Percentiles rank a stretch among this genome's conserved stretches.
These are phyloP conservation scores for Trichoderma orchidacearum DNA, from an alignment of 495 filamentous ascomycete genomes.

Conservation along the genomic window DNA sequence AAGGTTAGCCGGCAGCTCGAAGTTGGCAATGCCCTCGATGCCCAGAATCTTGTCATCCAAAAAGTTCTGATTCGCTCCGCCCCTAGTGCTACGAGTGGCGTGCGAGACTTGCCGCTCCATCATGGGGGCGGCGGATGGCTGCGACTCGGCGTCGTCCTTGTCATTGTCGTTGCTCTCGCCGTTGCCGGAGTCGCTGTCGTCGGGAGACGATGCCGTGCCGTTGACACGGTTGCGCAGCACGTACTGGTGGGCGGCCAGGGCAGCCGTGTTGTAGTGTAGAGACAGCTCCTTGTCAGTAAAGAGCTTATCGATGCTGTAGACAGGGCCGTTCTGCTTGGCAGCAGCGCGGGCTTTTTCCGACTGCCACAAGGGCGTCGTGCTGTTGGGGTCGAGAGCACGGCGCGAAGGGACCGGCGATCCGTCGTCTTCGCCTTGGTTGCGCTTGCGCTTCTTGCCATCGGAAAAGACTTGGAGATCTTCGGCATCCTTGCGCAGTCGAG, in stretches of 20 bases:
- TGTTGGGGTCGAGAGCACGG: conserved; percentile 27
- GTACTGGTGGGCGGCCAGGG: conserved; percentile 45
- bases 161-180: conserved; percentile 29
- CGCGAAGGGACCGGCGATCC: conserved; percentile 52
- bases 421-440: conserved; percentile 54
- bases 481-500: conserved; percentile 63
- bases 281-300: conserved; percentile 90
- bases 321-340: conserved; percentile 31
- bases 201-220: conserved; percentile 29
- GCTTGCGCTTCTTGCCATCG: conserved; percentile 67
- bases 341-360: conserved; percentile 27
- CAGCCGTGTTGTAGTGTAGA: conserved; percentile 57
- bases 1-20: conserved; percentile 44
- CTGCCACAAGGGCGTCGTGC: conserved; percentile 43
- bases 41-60: conserved; percentile 36
- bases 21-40: conserved; percentile 49
- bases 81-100: conserved; percentile 58
- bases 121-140: conserved; percentile 16
- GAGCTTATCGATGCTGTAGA: conserved; percentile 74
- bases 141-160: conserved; percentile 13
- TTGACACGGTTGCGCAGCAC: conserved; percentile 32
- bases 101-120: conserved; percentile 67
- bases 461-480: conserved; percentile 58
- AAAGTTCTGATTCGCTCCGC: conserved; percentile 39
- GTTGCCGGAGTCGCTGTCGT: conserved; percentile 38